Evolutionary conservation across 2,329 filamentous ascomycete genomes (phyloP).

Genomic region (Cladosporium sp.): DNA sequence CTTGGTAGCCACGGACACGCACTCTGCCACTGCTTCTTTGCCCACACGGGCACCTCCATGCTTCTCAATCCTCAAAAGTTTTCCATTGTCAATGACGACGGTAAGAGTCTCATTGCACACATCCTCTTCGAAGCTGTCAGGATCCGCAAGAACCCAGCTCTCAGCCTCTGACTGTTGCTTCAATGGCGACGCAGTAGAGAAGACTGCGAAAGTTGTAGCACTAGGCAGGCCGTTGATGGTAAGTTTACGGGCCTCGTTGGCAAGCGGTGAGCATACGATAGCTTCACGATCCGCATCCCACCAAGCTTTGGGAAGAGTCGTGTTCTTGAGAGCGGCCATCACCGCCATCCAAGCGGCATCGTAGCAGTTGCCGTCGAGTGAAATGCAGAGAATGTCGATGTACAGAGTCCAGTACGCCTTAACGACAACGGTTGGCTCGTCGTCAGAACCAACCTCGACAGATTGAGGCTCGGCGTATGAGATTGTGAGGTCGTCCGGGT

Average conservation of each 20-base stretch:
- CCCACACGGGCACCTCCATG: constrained; percentile 73
- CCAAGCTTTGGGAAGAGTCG: constrained; percentile 72
- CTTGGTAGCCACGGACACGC: constrained; percentile 43
- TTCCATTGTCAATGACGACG: constrained; percentile 56
- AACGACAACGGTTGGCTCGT: constrained; percentile 52
- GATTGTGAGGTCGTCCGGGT: constrained; percentile 70
- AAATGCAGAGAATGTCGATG: constrained; percentile 92
- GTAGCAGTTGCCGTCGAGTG: constrained; percentile 86
- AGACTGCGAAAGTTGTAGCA: constrained; percentile 75
- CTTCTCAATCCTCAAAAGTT: constrained; percentile 76
- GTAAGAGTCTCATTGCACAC: constrained; percentile 82
- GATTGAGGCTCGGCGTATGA: constrained; percentile 45
- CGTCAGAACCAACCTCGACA: constrained; percentile 42
- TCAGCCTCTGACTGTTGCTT: constrained; percentile 44
- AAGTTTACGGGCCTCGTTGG: constrained; percentile 57
- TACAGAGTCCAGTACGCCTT: constrained; percentile 95
- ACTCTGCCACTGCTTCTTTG: constrained; percentile 59
- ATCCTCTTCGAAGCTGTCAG: constrained; percentile 85
- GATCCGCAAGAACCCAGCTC: constrained; percentile 79
- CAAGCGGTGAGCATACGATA: constrained; percentile 70
- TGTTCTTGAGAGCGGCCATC: constrained; percentile 76
- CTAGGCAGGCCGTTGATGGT: constrained; percentile 68
- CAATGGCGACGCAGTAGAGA: constrained; percentile 58
- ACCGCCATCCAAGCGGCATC: constrained; percentile 87
- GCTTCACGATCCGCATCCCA: constrained; percentile 82